Conservation (phyloP, 2,329 filamentous ascomycete genomes). For the Ophiosphaerella herpotricha region DNA sequence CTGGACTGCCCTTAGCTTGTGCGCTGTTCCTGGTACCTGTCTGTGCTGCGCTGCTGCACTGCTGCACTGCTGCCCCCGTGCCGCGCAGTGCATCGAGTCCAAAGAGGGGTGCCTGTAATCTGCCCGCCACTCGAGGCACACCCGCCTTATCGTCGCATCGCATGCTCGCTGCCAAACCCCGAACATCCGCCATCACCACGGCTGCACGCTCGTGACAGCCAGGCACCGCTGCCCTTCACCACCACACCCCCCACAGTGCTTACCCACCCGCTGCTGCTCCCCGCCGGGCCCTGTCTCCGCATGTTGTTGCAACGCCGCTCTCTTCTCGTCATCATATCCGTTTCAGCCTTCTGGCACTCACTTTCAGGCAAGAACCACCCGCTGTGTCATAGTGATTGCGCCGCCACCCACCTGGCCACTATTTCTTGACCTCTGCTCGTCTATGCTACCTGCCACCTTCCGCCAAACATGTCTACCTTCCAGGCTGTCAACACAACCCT, state of each 20-base stretch:
- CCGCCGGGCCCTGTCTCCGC: slow-evolving; percentile 29
- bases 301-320: slow-evolving; percentile 42
- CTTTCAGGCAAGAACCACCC: slow-evolving; percentile 24
- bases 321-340: slow-evolving; percentile 42
- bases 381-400: slow-evolving; percentile 19
- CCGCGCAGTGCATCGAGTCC: slow-evolving; percentile 23
- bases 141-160: slow-evolving; percentile 28
- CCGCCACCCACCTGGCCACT: neutral
- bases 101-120: slow-evolving; percentile 21
- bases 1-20: slow-evolving; percentile 17
- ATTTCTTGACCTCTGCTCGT: too few species aligned
- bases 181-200: slow-evolving; percentile 31
- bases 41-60: slow-evolving; percentile 10
- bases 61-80: slow-evolving; percentile 19
- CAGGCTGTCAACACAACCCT: slow-evolving; percentile 64
- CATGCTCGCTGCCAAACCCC: slow-evolving; percentile 29
- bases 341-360: slow-evolving; percentile 43
- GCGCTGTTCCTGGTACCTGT: slow-evolving; percentile 22
- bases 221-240: slow-evolving; percentile 1
- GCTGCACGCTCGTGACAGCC: slow-evolving; percentile 17
- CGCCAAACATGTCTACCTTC: slow-evolving; percentile 59
- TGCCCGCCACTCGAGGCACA: slow-evolving; percentile 27
- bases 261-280: neutral
- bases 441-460: slow-evolving; percentile 4
- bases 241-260: slow-evolving; percentile 12